Evolutionary conservation across 2,329 filamentous ascomycete species (phyloP).

Genomic region (Pseudogymnoascus sp.): DNA sequence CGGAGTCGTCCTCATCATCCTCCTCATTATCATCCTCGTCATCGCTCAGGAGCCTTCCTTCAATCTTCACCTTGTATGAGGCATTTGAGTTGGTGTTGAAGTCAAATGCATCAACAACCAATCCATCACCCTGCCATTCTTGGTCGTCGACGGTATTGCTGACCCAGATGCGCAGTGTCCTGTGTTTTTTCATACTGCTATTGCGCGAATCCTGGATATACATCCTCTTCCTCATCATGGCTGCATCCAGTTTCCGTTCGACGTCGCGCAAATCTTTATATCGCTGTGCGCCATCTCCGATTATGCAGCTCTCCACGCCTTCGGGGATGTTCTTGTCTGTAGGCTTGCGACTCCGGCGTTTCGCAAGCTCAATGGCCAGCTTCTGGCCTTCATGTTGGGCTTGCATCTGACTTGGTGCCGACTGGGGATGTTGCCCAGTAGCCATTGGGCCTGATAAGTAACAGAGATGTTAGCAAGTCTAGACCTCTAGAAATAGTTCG

Average conservation of each 20-base stretch:
- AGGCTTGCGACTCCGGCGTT: conserved; percentile 78
- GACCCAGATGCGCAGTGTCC: conserved; percentile 87
- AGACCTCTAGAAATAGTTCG: background rate
- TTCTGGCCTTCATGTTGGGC: conserved; percentile 41
- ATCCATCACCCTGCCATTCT: conserved; percentile 71
- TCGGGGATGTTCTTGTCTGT: conserved; percentile 94
- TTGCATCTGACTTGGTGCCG: conserved; percentile 45
- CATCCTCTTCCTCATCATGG: conserved; percentile 87
- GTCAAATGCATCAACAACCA: conserved; percentile 71
- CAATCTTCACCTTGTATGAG: conserved; percentile 84
- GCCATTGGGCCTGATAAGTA: conserved; percentile 27
- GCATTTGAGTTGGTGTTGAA: conserved; percentile 71
- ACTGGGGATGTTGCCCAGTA: conserved; percentile 24
- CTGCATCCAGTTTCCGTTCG: conserved; percentile 81
- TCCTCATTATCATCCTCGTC: conserved; percentile 47
- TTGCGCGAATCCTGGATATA: conserved; percentile 80
- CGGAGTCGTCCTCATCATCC: conserved; percentile 43
- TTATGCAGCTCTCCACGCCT: conserved; percentile 72
- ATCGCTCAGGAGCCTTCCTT: conserved; percentile 74
- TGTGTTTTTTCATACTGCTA: conserved; percentile 68
- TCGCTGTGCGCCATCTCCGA: conserved; percentile 72
- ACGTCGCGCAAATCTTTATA: conserved; percentile 81
- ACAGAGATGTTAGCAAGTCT: conserved; percentile 10
- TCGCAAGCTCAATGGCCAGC: conserved; percentile 58
- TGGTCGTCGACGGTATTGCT: conserved; percentile 93